Percentiles rank a stretch among this genome's conserved stretches.
Evolutionary conservation across 192 early-diverging fungal genomes (phyloP).

Genomic region (Rhizophagus clarus): DNA sequence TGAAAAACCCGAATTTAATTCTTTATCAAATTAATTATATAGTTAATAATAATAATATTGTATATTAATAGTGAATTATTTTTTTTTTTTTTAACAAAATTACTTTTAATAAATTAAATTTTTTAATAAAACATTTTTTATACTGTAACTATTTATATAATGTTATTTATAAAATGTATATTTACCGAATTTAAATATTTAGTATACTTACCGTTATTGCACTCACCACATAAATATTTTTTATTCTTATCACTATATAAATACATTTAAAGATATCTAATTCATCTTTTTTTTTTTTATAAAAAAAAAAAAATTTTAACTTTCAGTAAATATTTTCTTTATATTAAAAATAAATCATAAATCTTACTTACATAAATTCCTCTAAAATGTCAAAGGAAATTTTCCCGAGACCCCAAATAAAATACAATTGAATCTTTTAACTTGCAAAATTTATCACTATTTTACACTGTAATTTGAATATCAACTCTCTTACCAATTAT

Average conservation of each 20-base stretch:
- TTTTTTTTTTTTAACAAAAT: neutral
- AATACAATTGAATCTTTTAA: neutral
- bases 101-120: no score
- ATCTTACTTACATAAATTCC: neutral
- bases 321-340: neutral
- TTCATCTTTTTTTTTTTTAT: no score
- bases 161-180: no score
- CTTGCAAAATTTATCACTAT: neutral
- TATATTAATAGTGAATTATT: neutral
- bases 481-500: neutral
- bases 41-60: neutral
- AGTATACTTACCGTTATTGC: neutral
- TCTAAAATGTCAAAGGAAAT: neutral
- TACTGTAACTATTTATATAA: no score
- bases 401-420: neutral
- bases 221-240: neutral
- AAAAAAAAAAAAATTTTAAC: neutral
- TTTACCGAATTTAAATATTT: no score
- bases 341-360: neutral
- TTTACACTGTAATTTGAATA: neutral
- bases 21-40: no score
- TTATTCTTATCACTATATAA: neutral
- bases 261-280: neutral
- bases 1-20: neutral
- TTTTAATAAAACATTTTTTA: no score